Evolutionary conservation across 306 rosid genomes (phyloP).

Genomic region (Acacia acuminata): DNA sequence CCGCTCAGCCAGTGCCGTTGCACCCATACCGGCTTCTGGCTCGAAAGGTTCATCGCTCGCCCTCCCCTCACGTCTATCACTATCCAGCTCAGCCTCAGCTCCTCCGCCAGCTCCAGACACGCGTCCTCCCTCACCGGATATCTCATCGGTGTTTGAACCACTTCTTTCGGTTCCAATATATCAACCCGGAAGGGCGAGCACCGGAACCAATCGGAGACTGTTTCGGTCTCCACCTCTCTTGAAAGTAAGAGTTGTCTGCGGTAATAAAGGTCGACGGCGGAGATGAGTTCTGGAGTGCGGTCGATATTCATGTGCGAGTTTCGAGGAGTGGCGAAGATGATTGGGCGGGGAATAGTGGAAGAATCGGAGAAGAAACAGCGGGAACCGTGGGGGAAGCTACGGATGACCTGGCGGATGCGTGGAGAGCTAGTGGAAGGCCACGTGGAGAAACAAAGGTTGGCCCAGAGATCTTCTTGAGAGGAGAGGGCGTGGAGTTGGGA

Average conservation of each 20-base stretch:
- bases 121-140: slow-evolving; percentile 25
- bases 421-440: slow-evolving; percentile 75
- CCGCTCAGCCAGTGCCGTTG: slow-evolving; percentile 77
- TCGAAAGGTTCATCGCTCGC: slow-evolving; percentile 74
- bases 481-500: slow-evolving; percentile 52
- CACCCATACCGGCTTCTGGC: slow-evolving; percentile 55
- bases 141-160: slow-evolving; percentile 42
- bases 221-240: slow-evolving; percentile 69
- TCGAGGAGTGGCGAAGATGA: neutral
- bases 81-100: slow-evolving; percentile 68
- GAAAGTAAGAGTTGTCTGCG: slow-evolving; percentile 40
- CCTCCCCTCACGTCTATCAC: slow-evolving; percentile 48
- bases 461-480: slow-evolving; percentile 50
- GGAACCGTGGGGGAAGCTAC: slow-evolving; percentile 48
- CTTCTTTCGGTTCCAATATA: slow-evolving; percentile 62
- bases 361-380: slow-evolving; percentile 72
- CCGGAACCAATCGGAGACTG: slow-evolving; percentile 66
- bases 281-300: slow-evolving; percentile 46
- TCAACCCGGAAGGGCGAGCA: slow-evolving; percentile 78
- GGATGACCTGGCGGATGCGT: slow-evolving; percentile 49
- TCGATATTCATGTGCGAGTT: neutral
- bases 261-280: slow-evolving; percentile 69
- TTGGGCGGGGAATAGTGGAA: slow-evolving; percentile 38
- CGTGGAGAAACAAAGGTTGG: slow-evolving; percentile 52
- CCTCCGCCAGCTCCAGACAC: slow-evolving; percentile 40